These are phyloP conservation scores for Dendryphion nanum DNA, from an alignment of 2,329 filamentous ascomycete species.

Conservation along the genomic window DNA sequence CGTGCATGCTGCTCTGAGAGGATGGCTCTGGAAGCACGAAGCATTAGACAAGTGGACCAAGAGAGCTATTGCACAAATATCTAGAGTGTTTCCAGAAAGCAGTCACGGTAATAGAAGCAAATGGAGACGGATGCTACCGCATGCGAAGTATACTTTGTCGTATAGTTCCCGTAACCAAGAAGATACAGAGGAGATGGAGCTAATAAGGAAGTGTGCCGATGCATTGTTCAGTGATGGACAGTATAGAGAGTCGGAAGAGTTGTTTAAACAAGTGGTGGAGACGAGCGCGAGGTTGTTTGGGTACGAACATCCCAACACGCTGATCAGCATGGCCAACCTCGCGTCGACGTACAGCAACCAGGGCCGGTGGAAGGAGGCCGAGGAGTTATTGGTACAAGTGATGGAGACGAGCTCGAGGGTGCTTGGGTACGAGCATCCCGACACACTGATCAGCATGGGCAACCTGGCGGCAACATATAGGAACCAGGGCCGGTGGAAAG, in stretches of 20 bases:
- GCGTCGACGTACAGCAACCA: no score
- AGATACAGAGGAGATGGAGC: conserved; percentile 3
- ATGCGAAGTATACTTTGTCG: conserved; percentile 14
- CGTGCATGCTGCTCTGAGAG: conserved; percentile 2
- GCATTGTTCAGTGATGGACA: conserved; percentile 10
- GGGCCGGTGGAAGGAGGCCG: no score
- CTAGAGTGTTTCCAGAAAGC: conserved; percentile 14
- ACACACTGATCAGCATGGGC: conserved; percentile 7
- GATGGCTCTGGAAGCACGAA: conserved; percentile 6
- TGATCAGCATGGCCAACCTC: no score
- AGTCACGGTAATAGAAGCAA: conserved; percentile 17
- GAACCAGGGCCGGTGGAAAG: no score
- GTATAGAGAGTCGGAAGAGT: conserved; percentile 13
- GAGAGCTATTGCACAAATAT: conserved; percentile 9
- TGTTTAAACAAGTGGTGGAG: no score
- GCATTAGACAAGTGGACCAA: conserved; percentile 6
- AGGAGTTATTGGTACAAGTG: no score
- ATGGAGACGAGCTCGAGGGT: no score
- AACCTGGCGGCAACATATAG: no score
- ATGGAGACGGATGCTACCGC: conserved; percentile 17
- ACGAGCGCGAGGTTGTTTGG: no score
- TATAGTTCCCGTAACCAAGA: conserved; percentile 6
- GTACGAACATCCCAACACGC: no score
- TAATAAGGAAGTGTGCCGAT: conserved; percentile 12
- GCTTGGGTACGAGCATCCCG: no score